phyloP scores from a whole-genome alignment of 306 rosid genomes.

The Quercus dentata region DNA sequence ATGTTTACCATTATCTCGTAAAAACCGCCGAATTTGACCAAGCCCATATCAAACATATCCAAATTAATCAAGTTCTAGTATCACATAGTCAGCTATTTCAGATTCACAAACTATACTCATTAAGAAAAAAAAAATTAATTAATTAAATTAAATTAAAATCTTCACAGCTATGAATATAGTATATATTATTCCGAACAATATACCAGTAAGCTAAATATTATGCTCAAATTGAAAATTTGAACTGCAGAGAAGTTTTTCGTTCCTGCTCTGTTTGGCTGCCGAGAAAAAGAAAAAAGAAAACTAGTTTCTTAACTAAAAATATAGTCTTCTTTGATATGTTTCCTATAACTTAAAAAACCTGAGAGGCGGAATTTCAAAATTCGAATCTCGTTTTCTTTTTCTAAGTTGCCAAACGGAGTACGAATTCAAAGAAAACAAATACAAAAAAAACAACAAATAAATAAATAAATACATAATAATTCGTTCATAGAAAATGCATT shows the following conservation, averaged over 20 bases:
- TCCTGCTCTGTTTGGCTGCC: constrained; percentile 12
- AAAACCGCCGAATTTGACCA: constrained; percentile 19
- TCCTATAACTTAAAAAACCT: background rate
- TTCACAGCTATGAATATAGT: background rate
- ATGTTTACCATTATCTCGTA: background rate
- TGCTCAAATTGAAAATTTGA: background rate
- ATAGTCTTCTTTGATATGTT: background rate
- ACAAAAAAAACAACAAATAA: background rate
- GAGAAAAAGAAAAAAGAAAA: constrained; percentile 6
- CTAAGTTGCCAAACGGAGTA: constrained; percentile 19
- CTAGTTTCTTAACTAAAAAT: background rate
- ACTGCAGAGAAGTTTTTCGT: background rate
- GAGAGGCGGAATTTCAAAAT: background rate
- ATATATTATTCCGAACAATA: background rate
- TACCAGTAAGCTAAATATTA: background rate
- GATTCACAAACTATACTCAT: background rate
- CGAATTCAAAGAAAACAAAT: background rate
- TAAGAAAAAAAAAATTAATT: background rate
- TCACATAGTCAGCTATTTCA: background rate
- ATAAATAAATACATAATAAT: background rate
- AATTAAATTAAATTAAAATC: background rate
- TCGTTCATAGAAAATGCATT: background rate
- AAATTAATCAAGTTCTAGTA: background rate
- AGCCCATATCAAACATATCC: constrained; percentile 7
- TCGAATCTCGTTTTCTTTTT: background rate